phyloP scores from a whole-genome alignment of 495 filamentous ascomycete species.

The Penicillium dipodomyicola region DNA sequence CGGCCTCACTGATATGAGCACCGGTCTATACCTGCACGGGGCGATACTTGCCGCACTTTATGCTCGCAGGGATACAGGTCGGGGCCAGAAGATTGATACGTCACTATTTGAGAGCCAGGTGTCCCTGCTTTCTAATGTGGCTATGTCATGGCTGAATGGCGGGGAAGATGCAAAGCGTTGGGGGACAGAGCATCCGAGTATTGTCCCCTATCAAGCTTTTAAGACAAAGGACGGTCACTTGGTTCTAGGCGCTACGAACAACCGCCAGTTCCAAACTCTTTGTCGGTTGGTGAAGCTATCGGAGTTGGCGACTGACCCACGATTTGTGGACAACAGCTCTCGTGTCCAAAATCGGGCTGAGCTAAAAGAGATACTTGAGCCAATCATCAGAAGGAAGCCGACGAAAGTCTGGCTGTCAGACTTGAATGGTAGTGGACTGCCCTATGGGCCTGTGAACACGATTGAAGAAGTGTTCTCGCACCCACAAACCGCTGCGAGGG shows the following conservation, averaged over 20 bases:
- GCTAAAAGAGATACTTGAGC: constrained; percentile 65
- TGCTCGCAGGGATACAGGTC: constrained; percentile 56
- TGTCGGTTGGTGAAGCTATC: constrained; percentile 64
- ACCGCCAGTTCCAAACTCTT: constrained; percentile 72
- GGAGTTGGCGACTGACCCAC: constrained; percentile 62
- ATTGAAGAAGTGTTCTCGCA: constrained; percentile 28
- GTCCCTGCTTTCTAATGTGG: constrained; percentile 80
- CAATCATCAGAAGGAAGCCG: constrained; percentile 61
- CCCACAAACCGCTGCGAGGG: constrained; percentile 24
- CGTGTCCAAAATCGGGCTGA: constrained; percentile 67
- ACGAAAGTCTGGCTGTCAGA: constrained; percentile 75
- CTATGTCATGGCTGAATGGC: constrained; percentile 76
- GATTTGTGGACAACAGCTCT: constrained; percentile 65
- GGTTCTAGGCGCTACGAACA: constrained; percentile 81
- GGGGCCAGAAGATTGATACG: constrained; percentile 82
- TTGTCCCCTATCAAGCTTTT: constrained; percentile 85
- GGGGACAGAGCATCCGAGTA: constrained; percentile 88
- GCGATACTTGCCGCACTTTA: constrained; percentile 80
- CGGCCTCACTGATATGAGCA: constrained; percentile 84
- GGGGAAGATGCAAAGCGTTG: constrained; percentile 73
- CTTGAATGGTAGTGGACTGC: constrained; percentile 79
- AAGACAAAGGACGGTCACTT: constrained; percentile 78
- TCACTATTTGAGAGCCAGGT: constrained; percentile 82
- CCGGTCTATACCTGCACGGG: constrained; percentile 82
- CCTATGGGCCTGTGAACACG: constrained; percentile 78